A percentile compares a stretch with the other conserved stretches of the same genome.
phyloP scores from a whole-genome alignment of 2,329 filamentous ascomycete species.

The Pseudogymnoascus sp. region DNA sequence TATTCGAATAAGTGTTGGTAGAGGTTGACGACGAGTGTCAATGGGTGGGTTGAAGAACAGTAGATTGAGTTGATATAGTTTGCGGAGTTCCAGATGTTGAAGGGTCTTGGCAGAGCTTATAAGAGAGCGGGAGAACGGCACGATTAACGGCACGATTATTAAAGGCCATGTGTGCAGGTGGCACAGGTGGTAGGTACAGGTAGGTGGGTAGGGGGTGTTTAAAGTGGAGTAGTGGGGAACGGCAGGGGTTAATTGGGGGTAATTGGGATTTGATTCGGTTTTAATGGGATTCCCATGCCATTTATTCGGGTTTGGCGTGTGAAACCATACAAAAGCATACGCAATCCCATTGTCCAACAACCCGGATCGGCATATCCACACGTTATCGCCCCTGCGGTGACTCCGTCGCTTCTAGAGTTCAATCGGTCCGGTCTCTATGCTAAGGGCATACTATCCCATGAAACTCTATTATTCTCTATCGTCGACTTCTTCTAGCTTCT shows the following conservation, averaged over 20 bases:
- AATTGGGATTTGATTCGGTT: neutral
- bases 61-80: neutral
- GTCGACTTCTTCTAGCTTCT: neutral
- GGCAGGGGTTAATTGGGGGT: neutral
- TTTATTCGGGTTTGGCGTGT: neutral
- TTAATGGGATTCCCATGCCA: neutral
- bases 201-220: neutral
- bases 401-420: neutral
- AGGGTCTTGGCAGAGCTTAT: neutral
- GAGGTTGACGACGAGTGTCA: neutral
- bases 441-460: neutral
- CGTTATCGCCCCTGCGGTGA: neutral
- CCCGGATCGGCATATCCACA: neutral
- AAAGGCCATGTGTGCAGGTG: neutral
- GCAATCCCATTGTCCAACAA: neutral
- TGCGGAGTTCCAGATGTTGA: neutral
- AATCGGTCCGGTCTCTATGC: neutral
- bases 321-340: neutral
- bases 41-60: neutral
- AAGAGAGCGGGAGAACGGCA: constrained; percentile 1
- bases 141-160: neutral
- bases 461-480: neutral
- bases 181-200: neutral
- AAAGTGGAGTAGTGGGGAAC: neutral
- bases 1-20: neutral